Evolutionary conservation across 2,329 filamentous ascomycete species (phyloP).

Genomic region (Alternaria conjuncta): DNA sequence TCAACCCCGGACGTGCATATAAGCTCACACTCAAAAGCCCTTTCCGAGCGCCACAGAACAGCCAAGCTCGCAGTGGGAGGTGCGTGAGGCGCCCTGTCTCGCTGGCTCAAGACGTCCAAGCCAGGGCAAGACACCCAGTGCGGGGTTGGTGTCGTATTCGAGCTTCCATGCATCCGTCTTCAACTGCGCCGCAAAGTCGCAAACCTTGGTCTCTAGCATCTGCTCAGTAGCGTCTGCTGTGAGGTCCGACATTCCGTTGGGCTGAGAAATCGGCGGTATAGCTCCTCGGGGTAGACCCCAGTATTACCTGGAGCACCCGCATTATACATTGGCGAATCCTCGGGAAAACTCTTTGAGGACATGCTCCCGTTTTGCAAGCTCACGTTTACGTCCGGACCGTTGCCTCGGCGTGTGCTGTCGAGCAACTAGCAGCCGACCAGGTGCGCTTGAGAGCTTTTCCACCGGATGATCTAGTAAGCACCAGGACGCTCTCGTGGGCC

Average conservation of each 20-base stretch:
- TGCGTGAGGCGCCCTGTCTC: constrained; percentile 24
- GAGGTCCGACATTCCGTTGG: constrained; percentile 11
- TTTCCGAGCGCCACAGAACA: constrained; percentile 29
- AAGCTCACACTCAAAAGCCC: constrained; percentile 38
- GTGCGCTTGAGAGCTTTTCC: constrained; percentile 5
- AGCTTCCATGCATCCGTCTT: constrained; percentile 24
- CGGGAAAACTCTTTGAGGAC: constrained; percentile 21
- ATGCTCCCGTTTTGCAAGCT: background rate
- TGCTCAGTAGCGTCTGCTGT: constrained; percentile 7
- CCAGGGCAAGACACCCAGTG: constrained; percentile 17
- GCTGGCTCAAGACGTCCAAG: constrained; percentile 18
- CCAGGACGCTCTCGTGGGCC: constrained; percentile 2
- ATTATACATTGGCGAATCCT: constrained; percentile 23
- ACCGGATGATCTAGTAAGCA: constrained; percentile 13
- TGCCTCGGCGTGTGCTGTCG: constrained; percentile 8
- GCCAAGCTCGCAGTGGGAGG: constrained; percentile 4
- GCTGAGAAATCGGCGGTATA: constrained; percentile 10
- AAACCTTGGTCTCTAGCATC: constrained; percentile 7
- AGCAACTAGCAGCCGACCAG: background rate
- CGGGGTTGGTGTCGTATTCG: constrained; percentile 37
- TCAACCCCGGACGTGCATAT: constrained; percentile 28
- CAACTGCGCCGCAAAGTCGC: constrained; percentile 16
- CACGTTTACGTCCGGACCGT: constrained; percentile 3
- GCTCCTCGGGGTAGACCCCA: constrained; percentile 1
- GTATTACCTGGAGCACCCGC: constrained; percentile 5